phyloP scores from a whole-genome alignment of 441 rosid species.

The Croton laevigatus region DNA sequence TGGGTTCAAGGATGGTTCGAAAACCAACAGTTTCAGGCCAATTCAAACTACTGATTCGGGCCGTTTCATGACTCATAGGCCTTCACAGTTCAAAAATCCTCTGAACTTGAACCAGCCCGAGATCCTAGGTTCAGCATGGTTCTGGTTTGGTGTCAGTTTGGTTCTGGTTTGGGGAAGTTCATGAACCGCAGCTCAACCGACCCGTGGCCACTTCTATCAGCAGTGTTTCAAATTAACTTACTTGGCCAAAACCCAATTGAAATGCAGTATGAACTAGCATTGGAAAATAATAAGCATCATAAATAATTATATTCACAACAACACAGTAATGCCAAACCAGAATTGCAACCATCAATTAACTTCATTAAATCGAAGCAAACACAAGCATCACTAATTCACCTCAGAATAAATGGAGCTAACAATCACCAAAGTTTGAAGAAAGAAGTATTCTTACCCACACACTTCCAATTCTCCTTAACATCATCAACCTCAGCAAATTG shows the following conservation, averaged over 20 bases:
- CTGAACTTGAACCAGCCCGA: no score
- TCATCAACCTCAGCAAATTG: constrained; percentile 91
- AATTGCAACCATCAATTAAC: not conserved
- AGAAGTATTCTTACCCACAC: constrained; percentile 51
- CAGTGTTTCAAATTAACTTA: not conserved
- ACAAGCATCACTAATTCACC: not conserved
- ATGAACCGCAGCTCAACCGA: no score
- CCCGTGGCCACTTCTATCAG: no score
- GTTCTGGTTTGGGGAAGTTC: no score
- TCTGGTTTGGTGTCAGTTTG: no score
- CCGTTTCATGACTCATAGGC: no score
- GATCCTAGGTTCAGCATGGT: no score
- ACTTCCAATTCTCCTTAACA: constrained; percentile 82
- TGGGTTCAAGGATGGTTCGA: no score
- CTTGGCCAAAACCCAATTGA: not conserved
- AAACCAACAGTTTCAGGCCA: no score
- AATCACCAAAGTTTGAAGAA: constrained; percentile 3
- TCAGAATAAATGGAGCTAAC: not conserved
- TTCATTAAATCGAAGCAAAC: not conserved
- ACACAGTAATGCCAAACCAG: not conserved
- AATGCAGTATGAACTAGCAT: not conserved
- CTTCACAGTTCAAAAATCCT: no score
- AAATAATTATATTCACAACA: not conserved
- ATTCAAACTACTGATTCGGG: no score
- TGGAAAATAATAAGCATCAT: not conserved